Conservation (phyloP, 345 rosid genomes). For the Rubroshorea leprosula region DNA sequence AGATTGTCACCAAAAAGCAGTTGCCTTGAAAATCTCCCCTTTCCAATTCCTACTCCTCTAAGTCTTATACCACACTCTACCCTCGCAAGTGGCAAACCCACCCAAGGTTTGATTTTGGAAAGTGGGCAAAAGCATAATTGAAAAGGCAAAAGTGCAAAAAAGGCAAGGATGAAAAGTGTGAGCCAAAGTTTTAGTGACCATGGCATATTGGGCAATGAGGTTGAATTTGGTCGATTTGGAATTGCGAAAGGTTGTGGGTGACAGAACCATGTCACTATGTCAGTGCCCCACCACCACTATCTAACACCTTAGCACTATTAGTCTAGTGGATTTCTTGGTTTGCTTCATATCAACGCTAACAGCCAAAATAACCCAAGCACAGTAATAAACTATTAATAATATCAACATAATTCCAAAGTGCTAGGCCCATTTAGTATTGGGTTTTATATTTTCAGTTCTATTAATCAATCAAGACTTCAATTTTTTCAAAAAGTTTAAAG, state of each 20-base stretch:
- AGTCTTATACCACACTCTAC: slow-evolving; percentile 2
- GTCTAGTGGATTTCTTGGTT: slow-evolving; percentile 40
- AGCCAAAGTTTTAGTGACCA: slow-evolving; percentile 19
- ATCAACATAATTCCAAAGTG: too few relatives aligned
- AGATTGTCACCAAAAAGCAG: slow-evolving; percentile 11
- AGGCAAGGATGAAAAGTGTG: slow-evolving; percentile 7
- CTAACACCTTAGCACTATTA: slow-evolving; percentile 21
- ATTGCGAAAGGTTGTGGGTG: slow-evolving; percentile 41
- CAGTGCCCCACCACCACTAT: slow-evolving; percentile 63
- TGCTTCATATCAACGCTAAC: slow-evolving; percentile 95
- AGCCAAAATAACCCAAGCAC: slow-evolving; percentile 51
- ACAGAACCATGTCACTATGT: slow-evolving; percentile 74
- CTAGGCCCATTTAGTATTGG: too few relatives aligned
- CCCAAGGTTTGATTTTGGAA: too few relatives aligned
- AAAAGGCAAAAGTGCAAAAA: too few relatives aligned
- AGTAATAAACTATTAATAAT: too few relatives aligned
- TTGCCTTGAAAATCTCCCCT: background rate
- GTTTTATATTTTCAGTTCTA: too few relatives aligned
- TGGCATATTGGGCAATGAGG: slow-evolving; percentile 17
- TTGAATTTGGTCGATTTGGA: background rate
- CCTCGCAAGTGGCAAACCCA: too few relatives aligned
- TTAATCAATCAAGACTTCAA: too few relatives aligned
- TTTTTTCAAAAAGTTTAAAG: too few relatives aligned
- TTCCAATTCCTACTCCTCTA: slow-evolving; percentile 4
- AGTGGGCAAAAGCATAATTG: too few relatives aligned